Conservation (phyloP, 306 rosid species). For the Sindora glabra region DNA sequence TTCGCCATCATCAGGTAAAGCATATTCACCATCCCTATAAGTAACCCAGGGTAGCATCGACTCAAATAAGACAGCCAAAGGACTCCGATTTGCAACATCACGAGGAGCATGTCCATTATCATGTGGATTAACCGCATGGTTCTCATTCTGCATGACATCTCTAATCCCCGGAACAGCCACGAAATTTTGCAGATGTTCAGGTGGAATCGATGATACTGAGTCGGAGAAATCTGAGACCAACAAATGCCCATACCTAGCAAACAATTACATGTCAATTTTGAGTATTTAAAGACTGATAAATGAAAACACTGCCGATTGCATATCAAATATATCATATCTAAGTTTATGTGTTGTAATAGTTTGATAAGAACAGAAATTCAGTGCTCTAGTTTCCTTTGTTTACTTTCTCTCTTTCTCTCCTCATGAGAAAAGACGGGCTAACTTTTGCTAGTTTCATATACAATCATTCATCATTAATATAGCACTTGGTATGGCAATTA, state of each 20-base stretch:
- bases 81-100: conserved; percentile 54
- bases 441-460: background rate
- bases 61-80: conserved; percentile 77
- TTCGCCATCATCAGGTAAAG: conserved; percentile 30
- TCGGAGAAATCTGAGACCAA: conserved; percentile 88
- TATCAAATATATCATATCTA: background rate
- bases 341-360: background rate
- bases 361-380: background rate
- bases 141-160: conserved; percentile 41
- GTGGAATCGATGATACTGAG: conserved; percentile 65
- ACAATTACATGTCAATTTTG: conserved; percentile 13
- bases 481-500: too few relatives aligned
- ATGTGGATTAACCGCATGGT: conserved; percentile 41
- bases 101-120: conserved; percentile 52
- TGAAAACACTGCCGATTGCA: background rate
- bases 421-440: background rate
- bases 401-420: background rate
- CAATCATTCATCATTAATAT: background rate
- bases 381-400: background rate
- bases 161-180: conserved; percentile 60
- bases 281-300: background rate
- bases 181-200: conserved; percentile 73
- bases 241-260: conserved; percentile 75
- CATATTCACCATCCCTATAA: conserved; percentile 47
- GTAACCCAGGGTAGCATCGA: conserved; percentile 93